These are phyloP conservation scores for Ricinus communis DNA, from an alignment of 345 rosid species.

Conservation along the genomic window DNA sequence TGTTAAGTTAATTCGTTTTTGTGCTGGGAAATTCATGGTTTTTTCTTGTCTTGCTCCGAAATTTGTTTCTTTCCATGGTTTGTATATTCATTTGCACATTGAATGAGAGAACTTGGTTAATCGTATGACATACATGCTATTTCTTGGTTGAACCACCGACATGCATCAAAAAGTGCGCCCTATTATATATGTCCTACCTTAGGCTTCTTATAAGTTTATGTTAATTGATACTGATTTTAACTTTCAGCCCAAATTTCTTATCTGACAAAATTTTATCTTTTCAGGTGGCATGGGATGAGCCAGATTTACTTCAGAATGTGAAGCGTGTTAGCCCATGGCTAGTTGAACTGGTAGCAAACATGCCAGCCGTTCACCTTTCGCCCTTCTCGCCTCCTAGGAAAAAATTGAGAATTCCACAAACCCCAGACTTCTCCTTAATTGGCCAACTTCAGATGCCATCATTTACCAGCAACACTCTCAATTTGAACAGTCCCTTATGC, in stretches of 20 bases:
- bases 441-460: constrained; percentile 60
- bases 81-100: too few relatives aligned
- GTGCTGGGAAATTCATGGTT: neutral
- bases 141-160: neutral
- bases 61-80: too few relatives aligned
- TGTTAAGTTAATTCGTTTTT: neutral
- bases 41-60: too few relatives aligned
- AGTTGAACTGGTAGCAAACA: constrained; percentile 78
- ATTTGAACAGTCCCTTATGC: constrained; percentile 60
- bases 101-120: too few relatives aligned
- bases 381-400: constrained; percentile 89
- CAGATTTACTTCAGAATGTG: constrained; percentile 91
- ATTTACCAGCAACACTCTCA: constrained; percentile 57
- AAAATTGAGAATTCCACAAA: constrained; percentile 69
- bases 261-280: neutral
- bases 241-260: neutral
- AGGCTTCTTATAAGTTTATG: constrained; percentile 2
- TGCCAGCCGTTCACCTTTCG: constrained; percentile 66
- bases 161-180: neutral
- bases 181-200: neutral
- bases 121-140: neutral
- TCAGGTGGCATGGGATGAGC: constrained; percentile 99
- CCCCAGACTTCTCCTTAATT: constrained; percentile 50
- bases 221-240: neutral
- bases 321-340: constrained; percentile 95